Evolutionary conservation across 2,329 filamentous ascomycete genomes (phyloP).

Genomic region (Dactylellina leptospora): DNA sequence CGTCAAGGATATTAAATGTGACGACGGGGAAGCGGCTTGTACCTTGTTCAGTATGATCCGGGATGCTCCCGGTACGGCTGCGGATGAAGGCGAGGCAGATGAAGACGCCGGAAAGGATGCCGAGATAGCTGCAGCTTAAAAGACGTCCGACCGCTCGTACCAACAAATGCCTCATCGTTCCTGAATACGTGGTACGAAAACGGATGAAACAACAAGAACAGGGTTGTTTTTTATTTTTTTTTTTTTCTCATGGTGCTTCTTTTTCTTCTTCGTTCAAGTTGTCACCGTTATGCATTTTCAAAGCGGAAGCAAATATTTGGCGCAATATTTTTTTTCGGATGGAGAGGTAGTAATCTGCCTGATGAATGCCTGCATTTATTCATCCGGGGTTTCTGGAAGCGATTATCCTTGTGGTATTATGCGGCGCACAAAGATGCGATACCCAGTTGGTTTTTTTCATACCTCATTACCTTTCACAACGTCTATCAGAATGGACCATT

Average conservation of each 20-base stretch:
- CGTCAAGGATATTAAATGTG: conserved; percentile 72
- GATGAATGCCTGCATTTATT: conserved; percentile 37
- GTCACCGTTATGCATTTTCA: conserved; percentile 26
- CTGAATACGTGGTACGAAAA: neutral
- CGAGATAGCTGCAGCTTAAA: conserved; percentile 12
- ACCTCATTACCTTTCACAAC: neutral
- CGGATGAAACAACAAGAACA: neutral
- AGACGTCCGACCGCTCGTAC: neutral
- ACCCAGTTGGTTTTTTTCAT: conserved; percentile 31
- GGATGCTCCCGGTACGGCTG: conserved; percentile 59
- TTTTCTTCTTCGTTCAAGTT: conserved; percentile 1
- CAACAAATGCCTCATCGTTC: neutral
- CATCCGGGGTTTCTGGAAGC: conserved; percentile 10
- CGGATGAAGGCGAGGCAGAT: conserved; percentile 13
- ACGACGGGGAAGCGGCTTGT: conserved; percentile 69
- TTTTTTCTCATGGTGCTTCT: neutral
- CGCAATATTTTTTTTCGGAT: conserved; percentile 36
- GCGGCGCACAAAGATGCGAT: conserved; percentile 9
- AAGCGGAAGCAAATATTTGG: conserved; percentile 35
- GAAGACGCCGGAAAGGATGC: conserved; percentile 29
- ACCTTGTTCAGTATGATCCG: conserved; percentile 66
- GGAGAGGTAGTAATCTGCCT: neutral
- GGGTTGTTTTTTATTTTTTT: neutral
- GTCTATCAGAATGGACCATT: conserved; percentile 1
- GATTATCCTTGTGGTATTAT: conserved; percentile 12